Base-by-base conservation (phyloP, 768 basidiomycete species). In the Chalciporus piperatus region DNA sequence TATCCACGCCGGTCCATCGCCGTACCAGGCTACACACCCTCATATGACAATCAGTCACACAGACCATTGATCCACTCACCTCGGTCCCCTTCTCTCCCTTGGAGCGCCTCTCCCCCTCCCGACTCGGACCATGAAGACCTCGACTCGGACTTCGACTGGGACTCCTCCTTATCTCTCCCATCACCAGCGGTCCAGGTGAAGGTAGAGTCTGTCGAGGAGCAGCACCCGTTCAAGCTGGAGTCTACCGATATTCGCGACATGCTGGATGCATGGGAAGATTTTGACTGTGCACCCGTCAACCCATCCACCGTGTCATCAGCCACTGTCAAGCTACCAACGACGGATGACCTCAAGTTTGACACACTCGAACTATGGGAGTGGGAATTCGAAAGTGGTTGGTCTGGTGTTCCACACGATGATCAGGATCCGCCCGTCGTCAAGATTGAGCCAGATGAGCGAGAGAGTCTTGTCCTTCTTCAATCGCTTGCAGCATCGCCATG, bases 231-330 rank as follows among this genome's bases (percentile, higher is more conserved):
- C 54, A 85, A 87, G 65, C 76, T 80, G 55, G 84, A 87, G 55
- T 76, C 78, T 2, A 71, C 70, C 17, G 84, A 88, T 57, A 77
- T 86, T 4, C 78, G 82, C 57, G 79, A 79, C 12, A 77, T 85
- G 69, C 65, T 87, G 40, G 84, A 86, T 50, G 80, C 80, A 16
- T 89, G 86, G 86, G 87, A 88, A 46, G 77, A 79, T 56, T 74
- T 82, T 52, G 83, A 85, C 59, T 60, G 68, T 19, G 55, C 60
- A 12, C 62, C 56, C 11, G 59, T 41, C 16, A 50, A 57, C 30
- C 48, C 58, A 23, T 64, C 58, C 27, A 68, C 57, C 6, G 56
- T 64, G 10, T 59, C 61, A 16, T 60, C 62, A 60, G 65, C 48
- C 62, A 69, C 58, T 6, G 55, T 66, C 51, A 67, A 69, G 44